Conservation (phyloP, 352 stramenopile genomes). For the Phytophthora pseudosyringae region DNA sequence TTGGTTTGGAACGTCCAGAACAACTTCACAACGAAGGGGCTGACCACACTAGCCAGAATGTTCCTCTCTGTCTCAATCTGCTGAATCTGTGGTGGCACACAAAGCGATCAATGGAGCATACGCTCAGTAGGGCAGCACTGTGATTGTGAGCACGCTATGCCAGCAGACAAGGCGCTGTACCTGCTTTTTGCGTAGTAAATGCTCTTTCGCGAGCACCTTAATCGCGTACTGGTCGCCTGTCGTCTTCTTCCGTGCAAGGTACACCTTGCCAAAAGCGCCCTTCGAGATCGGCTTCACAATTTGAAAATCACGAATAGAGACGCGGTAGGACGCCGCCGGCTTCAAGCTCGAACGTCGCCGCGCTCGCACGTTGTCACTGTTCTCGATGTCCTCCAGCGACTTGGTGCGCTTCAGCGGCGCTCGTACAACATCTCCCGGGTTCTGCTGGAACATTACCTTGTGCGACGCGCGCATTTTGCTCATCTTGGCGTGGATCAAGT, state of each 20-base stretch:
- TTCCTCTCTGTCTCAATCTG: conserved; percentile 91
- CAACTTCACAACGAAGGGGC: conserved; percentile 92
- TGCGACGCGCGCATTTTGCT: conserved; percentile 86
- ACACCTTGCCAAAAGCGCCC: conserved; percentile 91
- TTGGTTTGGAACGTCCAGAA: conserved; percentile 93
- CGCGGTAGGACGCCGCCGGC: conserved; percentile 54
- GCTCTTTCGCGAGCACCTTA: conserved; percentile 91
- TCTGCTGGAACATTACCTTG: conserved; percentile 79
- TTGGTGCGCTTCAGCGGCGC: conserved; percentile 77
- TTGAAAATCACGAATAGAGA: conserved; percentile 87
- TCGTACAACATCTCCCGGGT: conserved; percentile 40
- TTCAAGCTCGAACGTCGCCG: conserved; percentile 30
- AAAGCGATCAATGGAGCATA: conserved; percentile 11
- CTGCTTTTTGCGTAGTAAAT: conserved; percentile 91
- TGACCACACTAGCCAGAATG: conserved; percentile 87
- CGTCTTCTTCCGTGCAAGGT: conserved; percentile 85
- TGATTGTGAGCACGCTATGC: not conserved
- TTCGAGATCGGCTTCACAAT: conserved; percentile 92
- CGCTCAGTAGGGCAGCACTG: conserved; percentile 20
- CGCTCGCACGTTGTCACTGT: conserved; percentile 17
- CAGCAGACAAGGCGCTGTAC: conserved; percentile 34
- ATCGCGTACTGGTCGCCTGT: conserved; percentile 92
- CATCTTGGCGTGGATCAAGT: conserved; percentile 89
- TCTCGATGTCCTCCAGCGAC: conserved; percentile 75
- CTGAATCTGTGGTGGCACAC: conserved; percentile 55